Evolutionary conservation across 306 rosid species (phyloP).

Genomic region (Trifolium pratense): DNA sequence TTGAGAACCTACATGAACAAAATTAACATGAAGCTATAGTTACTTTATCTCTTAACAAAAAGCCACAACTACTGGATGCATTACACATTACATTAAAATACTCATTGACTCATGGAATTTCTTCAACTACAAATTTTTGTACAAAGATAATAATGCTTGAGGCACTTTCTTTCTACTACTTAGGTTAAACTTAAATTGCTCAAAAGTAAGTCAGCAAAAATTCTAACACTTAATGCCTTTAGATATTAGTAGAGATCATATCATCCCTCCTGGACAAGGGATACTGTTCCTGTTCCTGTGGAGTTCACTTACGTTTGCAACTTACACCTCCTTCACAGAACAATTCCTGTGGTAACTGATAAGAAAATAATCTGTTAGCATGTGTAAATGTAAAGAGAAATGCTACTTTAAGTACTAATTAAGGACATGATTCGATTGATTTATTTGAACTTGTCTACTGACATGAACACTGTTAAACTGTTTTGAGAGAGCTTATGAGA

Average conservation of each 20-base stretch:
- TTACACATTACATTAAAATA: constrained; percentile 27
- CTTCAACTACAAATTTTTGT: constrained; percentile 59
- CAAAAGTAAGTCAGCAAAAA: constrained; percentile 44
- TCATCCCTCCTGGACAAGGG: constrained; percentile 35
- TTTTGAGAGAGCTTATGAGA: background rate
- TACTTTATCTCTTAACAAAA: constrained; percentile 10
- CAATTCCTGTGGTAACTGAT: constrained; percentile 53
- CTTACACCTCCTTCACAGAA: constrained; percentile 54
- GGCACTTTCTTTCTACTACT: constrained; percentile 36
- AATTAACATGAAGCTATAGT: constrained; percentile 22
- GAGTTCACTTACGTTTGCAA: constrained; percentile 48
- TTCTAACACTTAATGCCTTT: constrained; percentile 31
- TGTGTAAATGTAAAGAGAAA: background rate
- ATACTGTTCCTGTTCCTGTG: constrained; percentile 15
- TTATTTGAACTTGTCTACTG: background rate
- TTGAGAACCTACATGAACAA: constrained; percentile 5
- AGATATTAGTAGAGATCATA: constrained; percentile 35
- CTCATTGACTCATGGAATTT: constrained; percentile 40
- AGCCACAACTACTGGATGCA: constrained; percentile 15
- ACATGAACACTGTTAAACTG: background rate
- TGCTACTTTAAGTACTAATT: background rate
- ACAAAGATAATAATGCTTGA: constrained; percentile 47
- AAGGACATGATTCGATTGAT: background rate
- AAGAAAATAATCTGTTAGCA: constrained; percentile 17
- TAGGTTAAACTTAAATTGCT: constrained; percentile 29